These are phyloP conservation scores for Ceratocystis huliohia DNA, from an alignment of 2,329 filamentous ascomycete species.

Conservation along the genomic window DNA sequence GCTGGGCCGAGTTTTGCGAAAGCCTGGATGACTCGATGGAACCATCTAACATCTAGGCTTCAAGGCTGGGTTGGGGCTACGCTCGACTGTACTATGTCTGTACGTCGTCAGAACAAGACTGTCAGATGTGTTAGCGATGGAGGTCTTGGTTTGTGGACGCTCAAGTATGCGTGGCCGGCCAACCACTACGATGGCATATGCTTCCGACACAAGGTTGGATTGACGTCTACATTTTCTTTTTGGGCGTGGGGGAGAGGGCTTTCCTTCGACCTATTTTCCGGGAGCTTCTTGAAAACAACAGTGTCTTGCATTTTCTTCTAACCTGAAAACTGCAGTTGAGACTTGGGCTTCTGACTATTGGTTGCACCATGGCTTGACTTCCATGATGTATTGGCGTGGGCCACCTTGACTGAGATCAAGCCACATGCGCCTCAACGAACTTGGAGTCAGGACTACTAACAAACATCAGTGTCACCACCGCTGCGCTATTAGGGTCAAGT, in stretches of 20 bases:
- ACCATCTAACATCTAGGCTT: neutral
- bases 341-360: neutral
- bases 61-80: neutral
- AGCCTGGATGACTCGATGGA: neutral
- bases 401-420: neutral
- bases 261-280: too few species aligned
- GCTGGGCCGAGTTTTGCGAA: too few species aligned
- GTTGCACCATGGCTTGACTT: neutral
- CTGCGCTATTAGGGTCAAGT: neutral
- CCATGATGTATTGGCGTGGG: neutral
- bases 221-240: too few species aligned
- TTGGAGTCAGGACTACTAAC: neutral
- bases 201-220: too few species aligned
- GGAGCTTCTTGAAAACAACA: too few species aligned
- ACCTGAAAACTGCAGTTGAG: neutral
- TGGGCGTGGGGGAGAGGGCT: too few species aligned
- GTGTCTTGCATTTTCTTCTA: too few species aligned
- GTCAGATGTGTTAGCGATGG: too few species aligned
- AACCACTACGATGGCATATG: too few species aligned
- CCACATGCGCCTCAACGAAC: neutral
- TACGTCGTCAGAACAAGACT: neutral
- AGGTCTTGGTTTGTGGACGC: too few species aligned
- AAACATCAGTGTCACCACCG: neutral
- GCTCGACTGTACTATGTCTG: neutral
- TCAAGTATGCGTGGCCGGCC: too few species aligned